phyloP scores from a whole-genome alignment of 1,284 basidiomycete genomes.

The Taiwanofungus camphoratus region DNA sequence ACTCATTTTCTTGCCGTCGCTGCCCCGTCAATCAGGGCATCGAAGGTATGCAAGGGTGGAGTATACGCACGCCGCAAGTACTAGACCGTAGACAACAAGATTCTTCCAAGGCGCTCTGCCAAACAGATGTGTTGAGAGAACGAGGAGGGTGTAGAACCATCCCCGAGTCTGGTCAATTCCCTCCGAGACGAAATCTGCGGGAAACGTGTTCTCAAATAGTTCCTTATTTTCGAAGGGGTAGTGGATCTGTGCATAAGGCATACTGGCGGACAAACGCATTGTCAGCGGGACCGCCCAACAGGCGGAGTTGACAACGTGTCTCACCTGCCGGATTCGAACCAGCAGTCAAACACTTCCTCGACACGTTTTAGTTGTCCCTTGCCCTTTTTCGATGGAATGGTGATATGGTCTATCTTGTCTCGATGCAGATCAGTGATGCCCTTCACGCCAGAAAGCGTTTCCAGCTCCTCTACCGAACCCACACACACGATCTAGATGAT shows the following conservation, averaged over 20 bases:
- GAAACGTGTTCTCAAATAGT: slow-evolving; percentile 79
- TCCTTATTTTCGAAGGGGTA: slow-evolving; percentile 99
- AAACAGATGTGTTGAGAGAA: slow-evolving; percentile 93
- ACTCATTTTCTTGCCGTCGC: slow-evolving; percentile 99
- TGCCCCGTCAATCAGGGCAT: slow-evolving; percentile 24
- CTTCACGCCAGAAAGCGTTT: slow-evolving; percentile 79
- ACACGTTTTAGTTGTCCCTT: slow-evolving; percentile 86
- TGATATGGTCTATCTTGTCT: slow-evolving; percentile 90
- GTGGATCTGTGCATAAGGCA: slow-evolving; percentile 98
- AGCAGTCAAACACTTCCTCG: slow-evolving; percentile 99
- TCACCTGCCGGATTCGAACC: slow-evolving; percentile 90
- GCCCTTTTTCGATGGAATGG: slow-evolving; percentile 89
- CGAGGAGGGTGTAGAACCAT: slow-evolving; percentile 99
- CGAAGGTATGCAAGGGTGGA: slow-evolving; percentile 5
- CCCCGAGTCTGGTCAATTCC: slow-evolving; percentile 95
- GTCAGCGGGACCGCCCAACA: background rate
- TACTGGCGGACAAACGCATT: slow-evolving; percentile 44
- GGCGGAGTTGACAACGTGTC: slow-evolving; percentile 44
- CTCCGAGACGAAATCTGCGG: slow-evolving; percentile 98
- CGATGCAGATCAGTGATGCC: slow-evolving; percentile 93
- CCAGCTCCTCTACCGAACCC: slow-evolving; percentile 86
- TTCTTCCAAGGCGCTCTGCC: slow-evolving; percentile 97
- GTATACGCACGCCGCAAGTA: slow-evolving; percentile 85
- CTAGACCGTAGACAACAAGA: slow-evolving; percentile 92
- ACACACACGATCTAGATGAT: slow-evolving; percentile 72